Evolutionary conservation across 176 grass and related monocot species (phyloP), one percentile per base, ranked within the genome.

Genomic region (Cymbopogon citratus): DNA sequence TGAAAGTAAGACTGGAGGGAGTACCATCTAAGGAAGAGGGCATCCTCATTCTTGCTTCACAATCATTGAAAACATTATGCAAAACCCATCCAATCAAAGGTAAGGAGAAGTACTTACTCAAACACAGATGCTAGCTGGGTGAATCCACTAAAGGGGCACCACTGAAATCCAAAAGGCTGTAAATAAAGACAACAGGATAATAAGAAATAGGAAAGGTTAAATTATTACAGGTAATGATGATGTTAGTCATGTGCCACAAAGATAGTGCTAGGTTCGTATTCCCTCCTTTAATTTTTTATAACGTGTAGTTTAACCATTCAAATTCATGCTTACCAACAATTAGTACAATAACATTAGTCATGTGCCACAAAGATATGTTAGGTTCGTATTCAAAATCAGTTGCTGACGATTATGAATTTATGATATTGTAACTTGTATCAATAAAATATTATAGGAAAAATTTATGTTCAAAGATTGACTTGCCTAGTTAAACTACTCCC

Each of bases 141-240:
- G 76, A 95, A 95, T 87, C 96, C 96, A 87, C 83, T 92, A 63
- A 99, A 88, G 29, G 96, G 92, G 62, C 93, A 95, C 96, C 92
- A 95, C 12, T 93, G 96, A 88, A 95, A 88, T 87, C 92, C 95
- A 89, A 99, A 91, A 65, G 96, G 96, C 93, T 99, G 92, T 78
- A 76, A 92, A 73, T 73, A 73, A 14, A 85, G 70, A 57, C 70
- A 82, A 25, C 54, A 89, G 10, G 31, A 85, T 63, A 66, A 81
- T 77, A 9, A 82, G 12, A 85, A 76, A 72, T 39, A 62, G 52
- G 18, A 73, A 49, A 90, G 3, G 16, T 74, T 7, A 74, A 83
- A 79, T 52, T 68, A 83, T 69, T 74, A 52, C 68, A 69, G 39
- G 57, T 39, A 36, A 48, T 7, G 12, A 28, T 5, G n/a, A 33